These are phyloP conservation scores for Schizonepeta tenuifolia DNA, from an alignment of 257 asterid species.

Conservation along the genomic window DNA sequence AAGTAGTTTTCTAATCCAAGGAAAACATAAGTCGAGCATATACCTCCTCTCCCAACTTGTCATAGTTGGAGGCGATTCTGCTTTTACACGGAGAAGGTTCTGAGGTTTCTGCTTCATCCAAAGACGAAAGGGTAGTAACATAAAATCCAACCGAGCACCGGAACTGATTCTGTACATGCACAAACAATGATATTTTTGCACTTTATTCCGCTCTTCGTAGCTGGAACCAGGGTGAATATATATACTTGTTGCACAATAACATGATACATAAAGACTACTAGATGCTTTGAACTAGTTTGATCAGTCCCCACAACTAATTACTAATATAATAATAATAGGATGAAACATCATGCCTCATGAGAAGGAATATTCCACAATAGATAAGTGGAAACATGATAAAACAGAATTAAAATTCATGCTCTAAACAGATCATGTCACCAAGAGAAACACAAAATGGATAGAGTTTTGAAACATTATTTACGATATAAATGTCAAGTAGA, in stretches of 20 bases:
- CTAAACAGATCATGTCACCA: not conserved
- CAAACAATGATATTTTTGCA: not conserved
- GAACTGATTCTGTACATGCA: constrained; percentile 11
- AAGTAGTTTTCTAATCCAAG: constrained; percentile 8
- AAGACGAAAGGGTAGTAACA: not conserved
- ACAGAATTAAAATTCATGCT: not conserved
- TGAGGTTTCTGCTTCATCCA: not conserved
- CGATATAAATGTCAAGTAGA: constrained; percentile 51
- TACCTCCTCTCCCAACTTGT: constrained; percentile 12
- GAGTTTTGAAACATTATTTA: constrained; percentile 27
- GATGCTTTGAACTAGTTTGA: not conserved
- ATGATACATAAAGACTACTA: not conserved
- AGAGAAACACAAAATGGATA: not conserved
- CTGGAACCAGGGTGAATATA: constrained; percentile 5
- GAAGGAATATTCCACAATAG: not conserved
- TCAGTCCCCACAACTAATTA: not conserved
- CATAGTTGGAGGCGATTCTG: not conserved
- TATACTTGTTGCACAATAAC: not conserved
- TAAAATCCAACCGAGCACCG: not conserved
- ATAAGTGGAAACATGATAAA: not conserved
- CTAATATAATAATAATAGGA: not conserved
- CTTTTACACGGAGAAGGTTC: not conserved
- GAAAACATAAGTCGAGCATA: not conserved
- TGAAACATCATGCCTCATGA: not conserved
- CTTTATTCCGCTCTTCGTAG: constrained; percentile 25